Percentiles rank a stretch among this genome's conserved stretches.
Conservation (phyloP, 495 filamentous ascomycete species). For the Penicillium mononematosum region DNA sequence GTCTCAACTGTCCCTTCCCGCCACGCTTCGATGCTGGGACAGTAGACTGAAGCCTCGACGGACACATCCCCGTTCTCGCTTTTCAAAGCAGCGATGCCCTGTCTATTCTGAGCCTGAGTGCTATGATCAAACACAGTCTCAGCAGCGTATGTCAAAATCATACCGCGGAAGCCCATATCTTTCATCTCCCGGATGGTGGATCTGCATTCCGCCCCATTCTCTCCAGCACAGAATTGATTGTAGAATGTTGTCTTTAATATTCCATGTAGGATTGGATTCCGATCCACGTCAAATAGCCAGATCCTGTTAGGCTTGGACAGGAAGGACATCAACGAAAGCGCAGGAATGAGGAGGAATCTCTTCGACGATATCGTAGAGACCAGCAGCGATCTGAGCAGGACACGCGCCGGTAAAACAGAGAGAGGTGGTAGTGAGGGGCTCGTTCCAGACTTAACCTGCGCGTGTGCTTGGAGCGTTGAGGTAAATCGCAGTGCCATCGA, state of each 20-base stretch:
- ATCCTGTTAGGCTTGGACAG: conserved; percentile 42
- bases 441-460: neutral
- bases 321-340: conserved; percentile 59
- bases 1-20: conserved; percentile 67
- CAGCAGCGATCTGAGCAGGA: conserved; percentile 70
- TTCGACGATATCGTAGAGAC: conserved; percentile 76
- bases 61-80: conserved; percentile 14
- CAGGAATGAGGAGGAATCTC: conserved; percentile 61
- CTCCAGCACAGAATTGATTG: conserved; percentile 49
- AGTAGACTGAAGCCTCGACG: conserved; percentile 15
- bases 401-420: conserved; percentile 64
- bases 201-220: conserved; percentile 35
- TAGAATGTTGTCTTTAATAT: conserved; percentile 48
- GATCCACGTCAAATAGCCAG: conserved; percentile 40
- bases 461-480: conserved; percentile 9
- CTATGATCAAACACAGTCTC: conserved; percentile 44
- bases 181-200: conserved; percentile 38
- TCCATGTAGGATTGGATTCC: conserved; percentile 40
- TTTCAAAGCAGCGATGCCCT: conserved; percentile 25
- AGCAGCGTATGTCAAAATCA: conserved; percentile 48
- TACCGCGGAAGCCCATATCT: conserved; percentile 43
- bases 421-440: conserved; percentile 46
- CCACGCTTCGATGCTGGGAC: conserved; percentile 66
- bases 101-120: conserved; percentile 29
- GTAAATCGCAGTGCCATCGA: neutral